phyloP scores from a whole-genome alignment of 352 stramenopile species.

The Globisporangium uncinulatum region DNA sequence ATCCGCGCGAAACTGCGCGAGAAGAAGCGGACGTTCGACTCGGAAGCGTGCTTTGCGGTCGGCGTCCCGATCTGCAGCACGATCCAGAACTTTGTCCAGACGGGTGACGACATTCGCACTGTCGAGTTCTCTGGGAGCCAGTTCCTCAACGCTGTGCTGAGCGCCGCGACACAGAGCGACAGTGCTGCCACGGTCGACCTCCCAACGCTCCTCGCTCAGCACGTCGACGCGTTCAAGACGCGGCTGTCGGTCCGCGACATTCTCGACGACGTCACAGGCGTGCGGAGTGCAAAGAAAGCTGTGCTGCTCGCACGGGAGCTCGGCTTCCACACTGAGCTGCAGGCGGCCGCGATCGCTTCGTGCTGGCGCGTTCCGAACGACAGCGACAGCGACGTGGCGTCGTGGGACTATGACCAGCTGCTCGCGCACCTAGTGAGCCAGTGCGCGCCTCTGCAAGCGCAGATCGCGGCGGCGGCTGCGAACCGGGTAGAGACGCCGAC shows the following conservation, averaged over 20 bases:
- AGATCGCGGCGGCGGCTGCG: slow-evolving; percentile 21
- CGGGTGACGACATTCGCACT: slow-evolving; percentile 86
- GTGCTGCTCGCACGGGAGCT: slow-evolving; percentile 93
- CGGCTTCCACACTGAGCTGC: slow-evolving; percentile 74
- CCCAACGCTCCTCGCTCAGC: slow-evolving; percentile 57
- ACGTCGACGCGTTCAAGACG: slow-evolving; percentile 49
- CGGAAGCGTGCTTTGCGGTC: slow-evolving; percentile 72
- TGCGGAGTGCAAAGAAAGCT: slow-evolving; percentile 86
- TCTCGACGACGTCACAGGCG: slow-evolving; percentile 91
- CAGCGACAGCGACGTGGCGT: slow-evolving; percentile 19
- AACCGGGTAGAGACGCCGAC: slow-evolving; percentile 23
- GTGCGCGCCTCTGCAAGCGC: slow-evolving; percentile 31
- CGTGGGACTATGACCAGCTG: slow-evolving; percentile 54
- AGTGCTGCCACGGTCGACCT: slow-evolving; percentile 31
- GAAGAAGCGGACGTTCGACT: slow-evolving; percentile 88
- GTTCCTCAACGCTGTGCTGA: slow-evolving; percentile 82
- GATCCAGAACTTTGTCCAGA: slow-evolving; percentile 90
- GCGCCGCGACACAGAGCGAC: slow-evolving; percentile 19
- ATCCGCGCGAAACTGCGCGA: slow-evolving; percentile 70
- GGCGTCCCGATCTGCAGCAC: slow-evolving; percentile 92
- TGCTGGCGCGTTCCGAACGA: slow-evolving; percentile 30
- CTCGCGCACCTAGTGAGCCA: slow-evolving; percentile 44
- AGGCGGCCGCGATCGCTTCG: slow-evolving; percentile 55
- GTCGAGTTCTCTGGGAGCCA: slow-evolving; percentile 90
- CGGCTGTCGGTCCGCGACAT: slow-evolving; percentile 63